phyloP scores from a whole-genome alignment of 257 asterid genomes.

The Solanum pennellii region DNA sequence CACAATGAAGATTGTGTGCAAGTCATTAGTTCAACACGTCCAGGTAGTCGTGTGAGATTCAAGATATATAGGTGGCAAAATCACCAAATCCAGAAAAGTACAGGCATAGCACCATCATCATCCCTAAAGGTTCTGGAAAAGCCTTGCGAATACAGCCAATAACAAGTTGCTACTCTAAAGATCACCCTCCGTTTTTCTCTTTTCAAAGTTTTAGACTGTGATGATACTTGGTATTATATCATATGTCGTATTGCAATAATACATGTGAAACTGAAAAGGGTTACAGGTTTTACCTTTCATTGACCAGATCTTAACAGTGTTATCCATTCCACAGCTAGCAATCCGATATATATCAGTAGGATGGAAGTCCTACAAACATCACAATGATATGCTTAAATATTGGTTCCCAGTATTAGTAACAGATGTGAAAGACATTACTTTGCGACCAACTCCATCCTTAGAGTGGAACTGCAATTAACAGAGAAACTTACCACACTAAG shows the following conservation, averaged over 20 bases:
- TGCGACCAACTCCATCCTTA: background rate
- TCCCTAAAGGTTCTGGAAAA: background rate
- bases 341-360: conserved; percentile 87
- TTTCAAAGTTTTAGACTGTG: background rate
- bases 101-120: background rate
- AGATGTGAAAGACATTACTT: background rate
- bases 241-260: background rate
- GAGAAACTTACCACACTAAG: conserved; percentile 78
- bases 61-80: background rate
- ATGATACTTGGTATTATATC: background rate
- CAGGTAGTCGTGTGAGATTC: background rate
- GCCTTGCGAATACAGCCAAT: background rate
- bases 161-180: background rate
- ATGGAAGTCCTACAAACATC: conserved; percentile 66
- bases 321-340: conserved; percentile 99
- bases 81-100: background rate
- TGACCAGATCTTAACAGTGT: conserved; percentile 95
- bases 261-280: background rate
- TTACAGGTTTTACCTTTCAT: conserved; percentile 57
- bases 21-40: background rate
- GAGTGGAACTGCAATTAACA: background rate
- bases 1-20: background rate
- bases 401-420: background rate
- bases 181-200: background rate
- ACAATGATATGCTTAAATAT: background rate